Evolutionary conservation across 1,284 basidiomycete genomes (phyloP), one percentile per base, ranked within the genome.

Genomic region (Cutaneotrichosporon sp.): DNA sequence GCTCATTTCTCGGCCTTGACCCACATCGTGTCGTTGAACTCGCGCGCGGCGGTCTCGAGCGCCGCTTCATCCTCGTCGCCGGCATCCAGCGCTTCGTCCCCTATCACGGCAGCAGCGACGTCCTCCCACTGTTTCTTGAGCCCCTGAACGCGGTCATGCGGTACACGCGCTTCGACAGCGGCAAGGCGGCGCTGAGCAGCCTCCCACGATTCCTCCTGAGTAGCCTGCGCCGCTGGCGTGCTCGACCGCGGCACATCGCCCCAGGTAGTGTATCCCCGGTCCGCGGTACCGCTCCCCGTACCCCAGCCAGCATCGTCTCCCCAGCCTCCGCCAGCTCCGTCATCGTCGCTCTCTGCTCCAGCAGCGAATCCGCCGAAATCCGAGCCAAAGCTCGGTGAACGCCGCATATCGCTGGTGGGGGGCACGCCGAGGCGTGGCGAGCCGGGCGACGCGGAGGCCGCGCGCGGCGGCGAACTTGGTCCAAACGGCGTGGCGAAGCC

Each of bases 61-160:
- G 47, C 52, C 21, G 49, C 36, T 43, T 68, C 67, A 43, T 66
- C 60, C 17, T 61, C 68, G 10, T 54, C 59, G 2, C 61, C 52
- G 12, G 58, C 48, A 9, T 51, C 55, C 9, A 62, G 59, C n/a
- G 60, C 55, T 37, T 62, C 57, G 8, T 60, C 51, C 22, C 30
- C 64, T 47, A 68, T 64, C 3, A 66, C 44, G 12, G 49, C 49
- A 0, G 54, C 52, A 5, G 66, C 64, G 3, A 72, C 58, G 37
- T 67, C 65, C 35, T 62, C 67, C 74, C 74, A 76, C 12, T 57
- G 63, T 15, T 60, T 59, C 43, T 61, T 59, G 22, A 76, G 52
- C 17, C 44, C 44, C 18, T 64, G 58, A 8, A 74, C 53, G 50
- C 64, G 63, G 17, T 70, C 72, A 12, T 56, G 53, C 8, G 74